Conservation (phyloP, 2,329 filamentous ascomycete species). For the Ceratocystis variospora region DNA sequence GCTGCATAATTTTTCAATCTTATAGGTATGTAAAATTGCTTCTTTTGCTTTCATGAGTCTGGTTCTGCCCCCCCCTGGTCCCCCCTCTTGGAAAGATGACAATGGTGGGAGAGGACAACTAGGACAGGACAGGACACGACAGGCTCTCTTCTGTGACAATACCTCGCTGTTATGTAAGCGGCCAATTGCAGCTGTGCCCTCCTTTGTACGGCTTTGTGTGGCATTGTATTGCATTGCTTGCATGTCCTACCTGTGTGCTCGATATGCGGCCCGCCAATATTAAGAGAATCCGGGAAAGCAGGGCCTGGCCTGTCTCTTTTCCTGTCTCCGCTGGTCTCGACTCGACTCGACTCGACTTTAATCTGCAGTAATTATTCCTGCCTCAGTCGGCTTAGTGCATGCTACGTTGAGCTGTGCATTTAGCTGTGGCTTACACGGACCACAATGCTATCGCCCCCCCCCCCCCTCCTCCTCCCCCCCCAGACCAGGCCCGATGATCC, state of each 20-base stretch:
- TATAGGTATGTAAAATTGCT: background rate
- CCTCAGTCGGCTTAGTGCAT: slow-evolving; percentile 7
- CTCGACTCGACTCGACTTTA: slow-evolving; percentile 3
- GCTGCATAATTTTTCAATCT: background rate
- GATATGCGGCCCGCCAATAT: slow-evolving; percentile 7
- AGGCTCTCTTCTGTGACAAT: background rate
- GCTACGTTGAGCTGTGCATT: slow-evolving; percentile 6
- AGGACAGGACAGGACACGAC: background rate
- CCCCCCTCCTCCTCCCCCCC: background rate
- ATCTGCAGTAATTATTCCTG: slow-evolving; percentile 6
- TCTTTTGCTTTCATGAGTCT: background rate
- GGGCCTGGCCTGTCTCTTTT: background rate
- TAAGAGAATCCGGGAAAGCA: background rate
- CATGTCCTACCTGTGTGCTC: background rate
- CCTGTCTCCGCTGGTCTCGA: background rate
- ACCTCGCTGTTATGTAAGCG: background rate
- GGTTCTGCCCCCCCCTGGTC: background rate
- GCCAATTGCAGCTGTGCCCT: background rate
- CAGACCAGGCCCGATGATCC: slow-evolving; percentile 16
- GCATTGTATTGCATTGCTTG: background rate
- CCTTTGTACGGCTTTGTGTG: background rate
- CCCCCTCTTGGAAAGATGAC: too few species aligned
- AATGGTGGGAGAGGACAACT: background rate
- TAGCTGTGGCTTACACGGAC: slow-evolving; percentile 16
- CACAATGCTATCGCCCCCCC: slow-evolving; percentile 7